Evolutionary conservation across 2,329 filamentous ascomycete genomes (phyloP), one percentile per base, ranked within the genome.

Genomic region (Nothopassalora personata): DNA sequence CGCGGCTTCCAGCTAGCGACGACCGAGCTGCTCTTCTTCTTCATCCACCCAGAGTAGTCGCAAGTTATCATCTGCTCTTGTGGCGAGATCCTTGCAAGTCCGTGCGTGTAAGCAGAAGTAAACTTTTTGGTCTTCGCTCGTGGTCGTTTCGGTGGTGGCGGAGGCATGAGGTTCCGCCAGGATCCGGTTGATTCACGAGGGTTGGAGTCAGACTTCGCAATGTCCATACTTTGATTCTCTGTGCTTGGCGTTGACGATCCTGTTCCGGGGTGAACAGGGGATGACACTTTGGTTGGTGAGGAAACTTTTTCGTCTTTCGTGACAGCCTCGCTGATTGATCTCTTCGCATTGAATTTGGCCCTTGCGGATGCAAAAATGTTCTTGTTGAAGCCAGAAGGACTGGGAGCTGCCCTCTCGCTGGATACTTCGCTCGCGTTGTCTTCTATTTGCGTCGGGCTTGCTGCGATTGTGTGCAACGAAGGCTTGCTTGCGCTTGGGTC

Each of bases 41-140:
- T 97, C 94, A 99, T 99, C 94, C 94, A 99, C 1, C 94, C 94
- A 69, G 88, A 93, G 73, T 96, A 97, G 71, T 99, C 93, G 57
- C 91, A 93, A 61, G 85, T 86, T 62, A 86, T 79, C 75, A 96
- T 94, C 61, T 93, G 91, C 71, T 96, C 90, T 57, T 86, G 81
- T 0, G 94, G 94, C 0, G 84, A 78, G 60, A 93, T 88, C 74
- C 92, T 91, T 67, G 89, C 83, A 45, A 97, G 77, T 0, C 94
- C 94, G 31, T 90, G 87, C 18, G 87, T 90, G 74, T 97, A 99
- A 0, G 94, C 94, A 69, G 92, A 97, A 0, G 94, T 99, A 59
- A 91, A 87, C 72, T 97, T 95, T 78, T 72, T 69, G 13, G 67
- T 63, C 19, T 67, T 68, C 13, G 63, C 54, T 30, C 70, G 62